Evolutionary conservation across 768 basidiomycete genomes (phyloP).

Genomic region (Lactarius hatsudake): DNA sequence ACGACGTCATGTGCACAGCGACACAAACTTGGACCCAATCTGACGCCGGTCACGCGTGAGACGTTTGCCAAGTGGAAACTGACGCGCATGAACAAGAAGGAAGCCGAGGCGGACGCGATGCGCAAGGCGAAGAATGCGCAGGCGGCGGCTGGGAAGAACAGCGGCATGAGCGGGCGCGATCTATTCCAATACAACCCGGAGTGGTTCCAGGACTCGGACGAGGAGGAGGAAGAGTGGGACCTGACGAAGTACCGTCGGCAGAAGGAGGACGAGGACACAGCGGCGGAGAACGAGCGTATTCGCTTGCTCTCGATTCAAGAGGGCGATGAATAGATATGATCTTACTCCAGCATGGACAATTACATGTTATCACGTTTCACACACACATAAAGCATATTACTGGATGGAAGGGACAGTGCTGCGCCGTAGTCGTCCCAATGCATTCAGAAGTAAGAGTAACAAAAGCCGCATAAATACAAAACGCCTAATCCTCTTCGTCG

Average conservation of each 20-base stretch:
- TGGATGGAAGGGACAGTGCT: not conserved
- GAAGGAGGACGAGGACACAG: slow-evolving; percentile 58
- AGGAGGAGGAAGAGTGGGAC: slow-evolving; percentile 50
- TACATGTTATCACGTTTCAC: slow-evolving; percentile 6
- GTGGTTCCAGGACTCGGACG: slow-evolving; percentile 83
- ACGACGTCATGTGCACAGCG: slow-evolving; percentile 47
- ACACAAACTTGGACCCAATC: slow-evolving; percentile 85
- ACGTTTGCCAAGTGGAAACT: slow-evolving; percentile 94
- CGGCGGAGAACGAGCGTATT: slow-evolving; percentile 52
- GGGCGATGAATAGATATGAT: slow-evolving; percentile 35
- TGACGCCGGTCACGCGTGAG: slow-evolving; percentile 93
- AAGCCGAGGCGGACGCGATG: slow-evolving; percentile 78
- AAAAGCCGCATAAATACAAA: not conserved
- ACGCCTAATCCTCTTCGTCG: slow-evolving; percentile 49
- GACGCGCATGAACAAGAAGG: slow-evolving; percentile 92
- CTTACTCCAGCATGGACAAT: slow-evolving; percentile 22
- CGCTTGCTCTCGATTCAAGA: slow-evolving; percentile 41
- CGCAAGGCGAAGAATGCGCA: slow-evolving; percentile 81
- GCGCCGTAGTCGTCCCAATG: not conserved
- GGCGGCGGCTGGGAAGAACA: slow-evolving; percentile 81
- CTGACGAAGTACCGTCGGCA: slow-evolving; percentile 55
- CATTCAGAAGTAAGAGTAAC: not conserved
- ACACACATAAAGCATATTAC: not conserved
- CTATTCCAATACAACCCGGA: slow-evolving; percentile 97
- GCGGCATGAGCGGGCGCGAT: slow-evolving; percentile 94